A percentile compares a stretch with the other conserved stretches of the same genome.
phyloP scores from a whole-genome alignment of 331 rosid genomes.

The Erythrophleum ivorense region DNA sequence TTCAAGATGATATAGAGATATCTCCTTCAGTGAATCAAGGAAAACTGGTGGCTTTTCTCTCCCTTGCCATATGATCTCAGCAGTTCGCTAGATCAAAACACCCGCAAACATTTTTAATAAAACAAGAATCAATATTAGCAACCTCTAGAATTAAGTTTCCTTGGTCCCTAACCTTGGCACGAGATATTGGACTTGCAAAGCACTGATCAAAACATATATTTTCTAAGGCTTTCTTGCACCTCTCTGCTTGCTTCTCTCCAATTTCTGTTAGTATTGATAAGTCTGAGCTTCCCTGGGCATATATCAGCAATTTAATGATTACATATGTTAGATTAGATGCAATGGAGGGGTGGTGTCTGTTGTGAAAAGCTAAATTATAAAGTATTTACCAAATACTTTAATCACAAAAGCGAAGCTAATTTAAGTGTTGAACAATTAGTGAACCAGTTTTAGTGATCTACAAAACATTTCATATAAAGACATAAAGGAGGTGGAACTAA shows the following conservation, averaged over 20 bases:
- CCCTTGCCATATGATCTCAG: conserved; percentile 77
- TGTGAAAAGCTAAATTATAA: conserved; percentile 8
- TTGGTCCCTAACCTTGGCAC: conserved; percentile 66
- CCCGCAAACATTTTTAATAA: conserved; percentile 25
- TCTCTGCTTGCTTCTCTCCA: conserved; percentile 73
- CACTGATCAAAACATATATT: conserved; percentile 65
- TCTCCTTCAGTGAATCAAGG: conserved; percentile 70
- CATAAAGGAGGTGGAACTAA: background rate
- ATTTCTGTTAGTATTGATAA: conserved; percentile 67
- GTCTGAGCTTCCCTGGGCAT: conserved; percentile 78
- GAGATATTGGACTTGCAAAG: conserved; percentile 81
- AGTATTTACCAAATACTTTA: background rate
- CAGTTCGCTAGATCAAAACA: conserved; percentile 67
- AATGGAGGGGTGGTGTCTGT: background rate
- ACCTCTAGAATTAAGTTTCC: conserved; percentile 7
- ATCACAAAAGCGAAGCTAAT: conserved; percentile 21
- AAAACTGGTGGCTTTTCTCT: conserved; percentile 64
- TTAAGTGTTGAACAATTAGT: background rate
- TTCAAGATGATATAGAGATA: conserved; percentile 78
- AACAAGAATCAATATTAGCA: conserved; percentile 15
- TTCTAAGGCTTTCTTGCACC: conserved; percentile 65
- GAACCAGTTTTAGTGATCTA: background rate
- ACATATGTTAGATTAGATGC: background rate
- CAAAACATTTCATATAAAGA: conserved; percentile 23
- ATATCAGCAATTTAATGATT: conserved; percentile 29